Percentiles rank a stretch among this genome's conserved stretches.
These are phyloP conservation scores for Rubia occidens DNA, from an alignment of 305 asterid genomes.

Conservation along the genomic window DNA sequence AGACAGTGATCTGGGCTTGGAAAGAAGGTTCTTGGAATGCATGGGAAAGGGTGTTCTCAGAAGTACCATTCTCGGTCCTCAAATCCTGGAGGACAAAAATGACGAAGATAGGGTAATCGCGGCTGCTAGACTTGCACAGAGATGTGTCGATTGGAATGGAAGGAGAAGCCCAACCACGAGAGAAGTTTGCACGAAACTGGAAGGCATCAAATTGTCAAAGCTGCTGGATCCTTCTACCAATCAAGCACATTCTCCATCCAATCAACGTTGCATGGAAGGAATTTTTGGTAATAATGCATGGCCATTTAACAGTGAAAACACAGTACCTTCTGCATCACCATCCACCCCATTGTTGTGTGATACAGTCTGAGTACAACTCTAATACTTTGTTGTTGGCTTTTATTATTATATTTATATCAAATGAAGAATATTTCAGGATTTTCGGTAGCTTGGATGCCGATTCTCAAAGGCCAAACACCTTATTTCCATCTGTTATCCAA, in stretches of 20 bases:
- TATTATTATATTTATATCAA: too few species aligned
- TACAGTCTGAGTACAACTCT: neutral
- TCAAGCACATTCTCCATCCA: neutral
- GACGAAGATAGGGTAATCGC: neutral
- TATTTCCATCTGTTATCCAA: too few species aligned
- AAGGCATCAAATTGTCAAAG: neutral
- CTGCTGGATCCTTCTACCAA: neutral
- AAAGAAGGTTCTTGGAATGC: neutral
- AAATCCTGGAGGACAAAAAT: neutral
- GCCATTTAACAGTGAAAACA: neutral
- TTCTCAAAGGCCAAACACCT: too few species aligned
- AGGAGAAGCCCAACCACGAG: neutral
- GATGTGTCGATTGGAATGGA: neutral
- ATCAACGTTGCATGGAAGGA: neutral
- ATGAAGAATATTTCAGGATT: too few species aligned
- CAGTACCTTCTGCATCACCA: neutral
- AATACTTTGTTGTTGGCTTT: neutral
- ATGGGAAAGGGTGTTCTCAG: slow-evolving; percentile 18
- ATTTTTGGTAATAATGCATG: neutral
- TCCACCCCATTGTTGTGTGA: neutral
- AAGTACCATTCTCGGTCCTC: neutral
- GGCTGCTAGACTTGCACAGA: neutral
- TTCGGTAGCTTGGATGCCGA: too few species aligned
- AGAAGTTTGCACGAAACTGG: neutral
- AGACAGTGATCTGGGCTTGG: neutral